phyloP scores from a whole-genome alignment of 768 basidiomycete genomes.

The Tremella fuciformis region DNA sequence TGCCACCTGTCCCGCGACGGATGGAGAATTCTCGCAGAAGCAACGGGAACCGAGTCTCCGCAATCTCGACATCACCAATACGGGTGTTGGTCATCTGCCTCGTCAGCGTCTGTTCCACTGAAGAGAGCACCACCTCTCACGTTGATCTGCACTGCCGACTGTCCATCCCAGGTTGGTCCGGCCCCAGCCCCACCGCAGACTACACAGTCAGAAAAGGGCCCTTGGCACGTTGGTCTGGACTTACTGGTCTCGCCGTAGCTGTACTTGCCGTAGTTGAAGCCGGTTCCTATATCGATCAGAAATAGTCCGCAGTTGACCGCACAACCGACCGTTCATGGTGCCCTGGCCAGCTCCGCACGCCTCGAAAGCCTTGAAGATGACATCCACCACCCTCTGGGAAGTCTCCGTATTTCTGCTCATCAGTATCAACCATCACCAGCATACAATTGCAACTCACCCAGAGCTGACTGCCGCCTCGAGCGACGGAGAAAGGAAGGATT shows the following conservation, averaged over 20 bases:
- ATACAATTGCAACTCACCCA: constrained; percentile 15
- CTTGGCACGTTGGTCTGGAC: no score
- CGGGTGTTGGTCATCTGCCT: constrained; percentile 23
- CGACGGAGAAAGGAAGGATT: constrained; percentile 33
- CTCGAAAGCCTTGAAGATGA: constrained; percentile 40
- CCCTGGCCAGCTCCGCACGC: constrained; percentile 19
- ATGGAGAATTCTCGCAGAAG: constrained; percentile 20
- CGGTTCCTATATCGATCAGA: not conserved
- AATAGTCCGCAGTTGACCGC: not conserved
- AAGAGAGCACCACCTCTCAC: no score
- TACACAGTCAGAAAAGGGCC: not conserved
- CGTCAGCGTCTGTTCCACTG: no score
- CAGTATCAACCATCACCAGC: no score
- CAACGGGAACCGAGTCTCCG: constrained; percentile 12
- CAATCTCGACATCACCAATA: constrained; percentile 19
- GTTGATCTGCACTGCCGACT: constrained; percentile 13
- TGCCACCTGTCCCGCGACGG: constrained; percentile 16
- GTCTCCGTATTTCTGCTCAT: constrained; percentile 31
- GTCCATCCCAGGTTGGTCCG: constrained; percentile 17
- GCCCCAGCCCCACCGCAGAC: constrained; percentile 18
- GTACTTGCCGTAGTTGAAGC: constrained; percentile 4
- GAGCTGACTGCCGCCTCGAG: constrained; percentile 36
- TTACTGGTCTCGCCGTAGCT: constrained; percentile 2
- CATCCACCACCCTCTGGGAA: constrained; percentile 37
- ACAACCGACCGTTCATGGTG: not conserved